These are phyloP conservation scores for Turritis glabra DNA, from an alignment of 345 rosid species.

Conservation along the genomic window DNA sequence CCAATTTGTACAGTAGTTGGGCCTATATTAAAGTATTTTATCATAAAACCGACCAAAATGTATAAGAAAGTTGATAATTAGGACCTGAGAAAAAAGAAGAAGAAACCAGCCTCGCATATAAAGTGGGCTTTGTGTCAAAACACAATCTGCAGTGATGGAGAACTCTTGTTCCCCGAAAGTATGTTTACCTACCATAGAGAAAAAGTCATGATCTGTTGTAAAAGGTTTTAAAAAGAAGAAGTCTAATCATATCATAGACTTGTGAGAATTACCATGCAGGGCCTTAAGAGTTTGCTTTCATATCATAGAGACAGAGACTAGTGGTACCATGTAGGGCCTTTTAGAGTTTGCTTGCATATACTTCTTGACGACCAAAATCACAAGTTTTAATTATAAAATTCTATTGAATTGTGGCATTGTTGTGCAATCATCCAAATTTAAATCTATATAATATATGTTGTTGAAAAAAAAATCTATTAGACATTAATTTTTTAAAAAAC, in stretches of 20 bases:
- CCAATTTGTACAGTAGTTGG: background rate
- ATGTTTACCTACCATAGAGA: background rate
- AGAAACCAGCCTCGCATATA: background rate
- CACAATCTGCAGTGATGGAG: background rate
- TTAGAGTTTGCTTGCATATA: background rate
- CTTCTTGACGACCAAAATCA: background rate
- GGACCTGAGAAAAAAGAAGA: background rate
- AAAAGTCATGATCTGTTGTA: background rate
- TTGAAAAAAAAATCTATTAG: no score
- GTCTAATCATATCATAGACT: background rate
- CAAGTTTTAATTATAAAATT: background rate
- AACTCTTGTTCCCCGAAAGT: background rate
- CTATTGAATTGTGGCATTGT: background rate
- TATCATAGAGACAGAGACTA: background rate
- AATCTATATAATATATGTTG: background rate
- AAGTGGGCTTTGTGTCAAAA: background rate
- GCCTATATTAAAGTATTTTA: background rate
- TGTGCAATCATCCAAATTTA: background rate
- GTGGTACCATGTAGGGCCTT: background rate
- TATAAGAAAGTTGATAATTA: background rate
- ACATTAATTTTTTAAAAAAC: no score
- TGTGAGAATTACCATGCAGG: background rate
- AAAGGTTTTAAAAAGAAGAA: background rate
- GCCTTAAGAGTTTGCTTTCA: background rate
- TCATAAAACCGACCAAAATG: background rate